phyloP scores from a whole-genome alignment of 2,329 filamentous ascomycete species.

The Lachnellula hyalina region DNA sequence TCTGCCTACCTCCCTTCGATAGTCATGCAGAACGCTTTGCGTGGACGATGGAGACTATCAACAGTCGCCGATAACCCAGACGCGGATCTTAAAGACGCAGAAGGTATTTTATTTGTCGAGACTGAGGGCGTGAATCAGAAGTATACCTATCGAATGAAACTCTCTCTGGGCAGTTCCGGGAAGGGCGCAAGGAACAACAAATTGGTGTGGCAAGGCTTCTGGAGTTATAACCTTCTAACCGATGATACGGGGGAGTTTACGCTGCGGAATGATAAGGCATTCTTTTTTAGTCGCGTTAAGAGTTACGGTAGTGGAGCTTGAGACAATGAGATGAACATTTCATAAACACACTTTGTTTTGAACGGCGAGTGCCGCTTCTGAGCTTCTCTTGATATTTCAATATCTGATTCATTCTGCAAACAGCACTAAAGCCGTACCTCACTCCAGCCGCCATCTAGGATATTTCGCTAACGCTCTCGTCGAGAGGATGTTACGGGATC shows the following conservation, averaged over 20 bases:
- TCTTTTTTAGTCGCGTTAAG: constrained; percentile 61
- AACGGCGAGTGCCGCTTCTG: too few relatives aligned
- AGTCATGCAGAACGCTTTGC: constrained; percentile 63
- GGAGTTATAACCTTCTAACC: constrained; percentile 82
- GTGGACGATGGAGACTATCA: constrained; percentile 60
- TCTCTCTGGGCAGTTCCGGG: constrained; percentile 62
- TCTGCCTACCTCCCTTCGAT: constrained; percentile 38
- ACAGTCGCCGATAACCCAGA: constrained; percentile 25
- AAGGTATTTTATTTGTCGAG: constrained; percentile 74
- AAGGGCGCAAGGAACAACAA: constrained; percentile 74
- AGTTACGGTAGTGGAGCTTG: constrained; percentile 48
- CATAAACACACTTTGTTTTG: too few relatives aligned
- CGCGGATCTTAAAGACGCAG: constrained; percentile 38
- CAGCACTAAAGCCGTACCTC: too few relatives aligned
- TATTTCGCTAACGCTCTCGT: too few relatives aligned
- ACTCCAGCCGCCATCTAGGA: too few relatives aligned
- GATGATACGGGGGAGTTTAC: constrained; percentile 86
- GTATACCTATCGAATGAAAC: constrained; percentile 80
- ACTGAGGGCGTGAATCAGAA: constrained; percentile 74
- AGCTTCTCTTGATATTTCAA: too few relatives aligned
- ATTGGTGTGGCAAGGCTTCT: constrained; percentile 81
- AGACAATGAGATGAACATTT: not conserved
- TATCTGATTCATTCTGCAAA: too few relatives aligned
- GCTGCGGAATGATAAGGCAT: constrained; percentile 58
- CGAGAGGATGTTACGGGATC: too few relatives aligned